Percentiles rank a stretch among this genome's conserved stretches.
Evolutionary conservation across 2,329 filamentous ascomycete genomes (phyloP).

Genomic region (Colletotrichum graminicola): DNA sequence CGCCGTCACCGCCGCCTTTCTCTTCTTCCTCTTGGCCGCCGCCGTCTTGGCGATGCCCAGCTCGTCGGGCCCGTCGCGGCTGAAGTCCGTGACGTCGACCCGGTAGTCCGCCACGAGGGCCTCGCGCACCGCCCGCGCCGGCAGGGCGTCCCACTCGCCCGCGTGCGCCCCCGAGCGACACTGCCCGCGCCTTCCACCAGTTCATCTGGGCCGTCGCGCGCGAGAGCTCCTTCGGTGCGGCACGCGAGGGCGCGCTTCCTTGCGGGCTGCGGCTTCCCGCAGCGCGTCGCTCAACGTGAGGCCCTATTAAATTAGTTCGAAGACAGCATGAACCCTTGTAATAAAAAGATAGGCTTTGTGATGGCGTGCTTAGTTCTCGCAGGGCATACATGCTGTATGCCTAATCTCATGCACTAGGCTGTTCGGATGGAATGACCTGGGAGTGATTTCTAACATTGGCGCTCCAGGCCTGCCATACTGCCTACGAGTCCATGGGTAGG

Average conservation of each 20-base stretch:
- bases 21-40: neutral
- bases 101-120: constrained; percentile 7
- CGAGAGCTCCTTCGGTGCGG: constrained; percentile 48
- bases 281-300: too few species aligned
- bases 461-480: too few species aligned
- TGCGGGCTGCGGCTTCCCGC: constrained; percentile 49
- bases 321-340: too few species aligned
- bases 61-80: neutral
- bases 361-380: too few species aligned
- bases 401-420: too few species aligned
- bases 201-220: constrained; percentile 36
- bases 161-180: neutral
- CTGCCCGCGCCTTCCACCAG: constrained; percentile 14
- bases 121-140: neutral
- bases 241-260: constrained; percentile 33
- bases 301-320: too few species aligned
- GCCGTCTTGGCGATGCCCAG: too few species aligned
- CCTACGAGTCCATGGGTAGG: too few species aligned
- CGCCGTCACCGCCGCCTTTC: neutral
- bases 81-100: constrained; percentile 7
- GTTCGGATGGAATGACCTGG: too few species aligned
- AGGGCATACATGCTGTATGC: too few species aligned
- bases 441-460: too few species aligned
- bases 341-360: too few species aligned
- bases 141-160: constrained; percentile 3